phyloP scores from a whole-genome alignment of 1,284 basidiomycete genomes.

The Stygiomarasmius scandens region DNA sequence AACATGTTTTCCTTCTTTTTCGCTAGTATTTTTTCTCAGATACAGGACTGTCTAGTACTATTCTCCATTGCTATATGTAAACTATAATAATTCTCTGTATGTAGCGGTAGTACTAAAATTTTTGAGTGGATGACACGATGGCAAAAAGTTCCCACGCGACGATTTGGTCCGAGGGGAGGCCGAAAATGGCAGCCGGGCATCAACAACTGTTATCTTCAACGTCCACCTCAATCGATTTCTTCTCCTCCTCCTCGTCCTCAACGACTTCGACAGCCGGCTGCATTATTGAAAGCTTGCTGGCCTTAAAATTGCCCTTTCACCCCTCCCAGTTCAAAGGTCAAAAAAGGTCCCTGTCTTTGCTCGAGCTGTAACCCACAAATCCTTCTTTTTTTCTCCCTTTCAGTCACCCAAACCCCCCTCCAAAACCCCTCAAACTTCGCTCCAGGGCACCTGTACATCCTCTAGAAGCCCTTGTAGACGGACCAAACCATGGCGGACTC shows the following conservation, averaged over 20 bases:
- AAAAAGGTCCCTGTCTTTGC: slow-evolving; percentile 2
- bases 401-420: slow-evolving; percentile 8
- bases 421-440: not conserved
- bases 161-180: slow-evolving; percentile 33
- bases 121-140: slow-evolving; percentile 8
- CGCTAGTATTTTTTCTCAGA: not conserved
- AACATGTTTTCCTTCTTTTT: not conserved
- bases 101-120: not conserved
- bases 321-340: slow-evolving; percentile 10
- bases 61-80: not conserved
- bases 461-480: slow-evolving; percentile 13
- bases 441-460: slow-evolving; percentile 1
- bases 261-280: slow-evolving; percentile 14
- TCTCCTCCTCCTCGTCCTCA: slow-evolving; percentile 19
- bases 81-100: not conserved
- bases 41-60: not conserved
- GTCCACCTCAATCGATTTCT: slow-evolving; percentile 45
- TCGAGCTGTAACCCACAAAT: slow-evolving; percentile 16
- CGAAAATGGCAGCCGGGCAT: slow-evolving; percentile 37
- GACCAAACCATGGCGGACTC: slow-evolving; percentile 57
- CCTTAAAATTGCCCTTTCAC: slow-evolving; percentile 2
- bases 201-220: slow-evolving; percentile 42
- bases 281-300: slow-evolving; percentile 12
- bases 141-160: slow-evolving; percentile 38
- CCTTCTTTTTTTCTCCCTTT: slow-evolving; percentile 11